These are phyloP conservation scores for Penicillium paneum DNA, from an alignment of 2,329 filamentous ascomycete genomes.

Conservation along the genomic window DNA sequence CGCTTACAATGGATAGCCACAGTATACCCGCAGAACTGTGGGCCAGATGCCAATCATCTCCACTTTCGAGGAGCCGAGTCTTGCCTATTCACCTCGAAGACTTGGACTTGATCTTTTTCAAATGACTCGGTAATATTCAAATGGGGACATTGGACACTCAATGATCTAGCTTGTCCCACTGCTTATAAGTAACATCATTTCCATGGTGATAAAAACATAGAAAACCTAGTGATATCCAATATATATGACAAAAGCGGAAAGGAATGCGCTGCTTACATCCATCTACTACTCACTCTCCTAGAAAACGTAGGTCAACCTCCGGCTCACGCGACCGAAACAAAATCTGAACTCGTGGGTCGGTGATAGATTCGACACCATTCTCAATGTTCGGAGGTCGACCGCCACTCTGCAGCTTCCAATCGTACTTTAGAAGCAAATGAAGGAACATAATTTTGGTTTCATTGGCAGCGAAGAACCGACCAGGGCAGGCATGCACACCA, in stretches of 20 bases:
- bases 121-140: not conserved
- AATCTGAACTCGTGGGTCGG: constrained; percentile 28
- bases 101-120: not conserved
- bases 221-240: not conserved
- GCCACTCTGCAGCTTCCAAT: constrained; percentile 44
- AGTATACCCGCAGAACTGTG: not conserved
- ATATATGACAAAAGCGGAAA: not conserved
- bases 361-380: constrained; percentile 46
- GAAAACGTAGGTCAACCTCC: constrained; percentile 23
- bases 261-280: not conserved
- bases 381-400: constrained; percentile 44
- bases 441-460: constrained; percentile 56
- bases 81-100: not conserved
- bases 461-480: constrained; percentile 56
- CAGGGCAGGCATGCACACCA: constrained; percentile 45
- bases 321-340: constrained; percentile 26
- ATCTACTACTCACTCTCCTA: constrained; percentile 20
- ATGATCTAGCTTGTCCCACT: not conserved
- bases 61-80: constrained; percentile 1
- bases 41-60: constrained; percentile 1
- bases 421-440: constrained; percentile 53
- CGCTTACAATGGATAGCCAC: constrained; percentile 4
- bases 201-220: not conserved
- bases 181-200: not conserved
- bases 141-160: not conserved